Evolutionary conservation across 2,329 filamentous ascomycete species (phyloP).

Genomic region (Diplodia sapinea): DNA sequence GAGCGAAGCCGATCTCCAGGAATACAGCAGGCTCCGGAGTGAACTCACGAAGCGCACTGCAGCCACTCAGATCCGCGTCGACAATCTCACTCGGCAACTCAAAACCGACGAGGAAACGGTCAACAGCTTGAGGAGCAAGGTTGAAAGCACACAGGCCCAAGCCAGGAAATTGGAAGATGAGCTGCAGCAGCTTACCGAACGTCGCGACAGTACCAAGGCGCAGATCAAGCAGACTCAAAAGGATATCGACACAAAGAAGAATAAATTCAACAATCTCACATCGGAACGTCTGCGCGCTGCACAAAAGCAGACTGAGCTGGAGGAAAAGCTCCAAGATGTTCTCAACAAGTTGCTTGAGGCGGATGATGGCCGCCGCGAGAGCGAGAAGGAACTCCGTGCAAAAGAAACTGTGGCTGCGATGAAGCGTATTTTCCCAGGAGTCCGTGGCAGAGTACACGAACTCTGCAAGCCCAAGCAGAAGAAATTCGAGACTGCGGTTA

Average conservation of each 20-base stretch:
- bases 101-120: constrained; percentile 92
- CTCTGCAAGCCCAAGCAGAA: constrained; percentile 96
- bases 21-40: constrained; percentile 83
- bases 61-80: constrained; percentile 78
- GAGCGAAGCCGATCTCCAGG: constrained; percentile 82
- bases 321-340: constrained; percentile 87
- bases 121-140: constrained; percentile 85
- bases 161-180: constrained; percentile 77
- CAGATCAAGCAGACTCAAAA: constrained; percentile 69
- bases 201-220: constrained; percentile 67
- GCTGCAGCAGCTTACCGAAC: constrained; percentile 69
- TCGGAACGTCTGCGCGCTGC: constrained; percentile 83
- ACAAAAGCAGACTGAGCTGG: constrained; percentile 83
- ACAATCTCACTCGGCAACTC: constrained; percentile 84
- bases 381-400: constrained; percentile 76
- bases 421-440: constrained; percentile 82
- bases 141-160: constrained; percentile 77
- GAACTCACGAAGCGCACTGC: constrained; percentile 85
- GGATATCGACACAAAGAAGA: constrained; percentile 88
- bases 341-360: constrained; percentile 82
- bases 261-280: constrained; percentile 82
- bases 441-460: constrained; percentile 87
- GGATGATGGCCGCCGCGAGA: constrained; percentile 83
- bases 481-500: constrained; percentile 92
- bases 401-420: constrained; percentile 85